Percentiles rank a stretch among this genome's conserved stretches.
These are phyloP conservation scores for Aspergillus pseudotamarii DNA, from an alignment of 2,329 filamentous ascomycete species.

Conservation along the genomic window DNA sequence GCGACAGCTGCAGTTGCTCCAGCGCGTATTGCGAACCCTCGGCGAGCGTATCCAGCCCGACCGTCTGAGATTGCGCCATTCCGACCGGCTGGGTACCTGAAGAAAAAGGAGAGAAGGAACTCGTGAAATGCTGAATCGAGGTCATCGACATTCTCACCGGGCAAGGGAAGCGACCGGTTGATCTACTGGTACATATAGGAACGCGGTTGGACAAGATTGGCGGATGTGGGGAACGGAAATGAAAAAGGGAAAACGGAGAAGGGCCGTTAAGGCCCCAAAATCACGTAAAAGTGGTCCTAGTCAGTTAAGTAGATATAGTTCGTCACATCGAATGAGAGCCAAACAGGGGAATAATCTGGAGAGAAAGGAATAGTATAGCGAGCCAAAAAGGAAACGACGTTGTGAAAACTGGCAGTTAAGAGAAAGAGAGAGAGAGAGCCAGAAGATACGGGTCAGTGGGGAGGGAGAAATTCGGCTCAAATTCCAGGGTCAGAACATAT, in stretches of 20 bases:
- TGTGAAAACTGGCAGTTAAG: not conserved
- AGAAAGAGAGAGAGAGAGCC: not conserved
- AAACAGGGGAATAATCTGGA: not conserved
- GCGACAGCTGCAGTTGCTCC: slow-evolving; percentile 63
- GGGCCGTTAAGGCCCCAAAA: slow-evolving; percentile 17
- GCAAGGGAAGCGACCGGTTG: slow-evolving; percentile 5
- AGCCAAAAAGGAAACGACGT: not conserved
- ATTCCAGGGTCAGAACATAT: not conserved
- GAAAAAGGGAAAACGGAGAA: slow-evolving; percentile 5
- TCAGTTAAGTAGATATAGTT: not conserved
- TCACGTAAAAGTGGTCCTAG: not conserved
- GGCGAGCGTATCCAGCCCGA: slow-evolving; percentile 67
- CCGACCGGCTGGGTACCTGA: slow-evolving; percentile 29
- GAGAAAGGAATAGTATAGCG: not conserved
- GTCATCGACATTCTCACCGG: slow-evolving; percentile 35
- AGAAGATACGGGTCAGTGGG: slow-evolving; percentile 1
- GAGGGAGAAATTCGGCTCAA: not conserved
- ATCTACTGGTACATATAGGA: slow-evolving; percentile 40
- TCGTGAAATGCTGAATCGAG: slow-evolving; percentile 33
- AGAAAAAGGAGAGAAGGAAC: slow-evolving; percentile 33
- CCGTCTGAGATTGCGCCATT: slow-evolving; percentile 39
- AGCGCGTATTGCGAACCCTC: slow-evolving; percentile 74
- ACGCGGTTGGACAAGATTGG: not conserved
- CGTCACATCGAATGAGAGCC: slow-evolving; percentile 1
- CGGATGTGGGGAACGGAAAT: slow-evolving; percentile 42